Percentiles rank a stretch among this genome's conserved stretches.
Evolutionary conservation across 371 early-diverging fungal genomes (phyloP).

Genomic region (Rhizopus sp.): DNA sequence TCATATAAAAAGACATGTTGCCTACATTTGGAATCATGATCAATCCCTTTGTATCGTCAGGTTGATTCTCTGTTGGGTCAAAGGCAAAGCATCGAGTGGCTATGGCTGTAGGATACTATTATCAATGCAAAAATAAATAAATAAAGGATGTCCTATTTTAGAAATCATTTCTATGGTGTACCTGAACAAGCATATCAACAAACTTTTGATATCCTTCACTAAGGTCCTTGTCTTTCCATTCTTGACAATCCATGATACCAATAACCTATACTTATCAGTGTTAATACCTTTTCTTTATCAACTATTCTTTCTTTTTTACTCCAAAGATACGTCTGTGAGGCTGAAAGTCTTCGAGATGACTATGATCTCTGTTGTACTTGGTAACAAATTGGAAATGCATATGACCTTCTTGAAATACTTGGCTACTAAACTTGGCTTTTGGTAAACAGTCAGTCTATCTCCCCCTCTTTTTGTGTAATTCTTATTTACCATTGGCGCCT

Average conservation of each 20-base stretch:
- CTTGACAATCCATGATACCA: constrained; percentile 83
- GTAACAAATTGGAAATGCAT: constrained; percentile 80
- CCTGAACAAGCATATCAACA: constrained; percentile 65
- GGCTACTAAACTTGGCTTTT: constrained; percentile 30
- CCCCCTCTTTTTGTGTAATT: not conserved
- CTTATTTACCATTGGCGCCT: constrained; percentile 48
- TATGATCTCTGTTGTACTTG: constrained; percentile 63
- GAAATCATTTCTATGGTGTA: constrained; percentile 22
- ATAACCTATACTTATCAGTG: constrained; percentile 51
- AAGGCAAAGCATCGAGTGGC: constrained; percentile 82
- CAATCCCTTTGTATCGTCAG: constrained; percentile 73
- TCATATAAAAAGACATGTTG: constrained; percentile 74
- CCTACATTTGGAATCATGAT: constrained; percentile 85
- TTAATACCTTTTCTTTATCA: not conserved
- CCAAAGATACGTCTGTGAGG: constrained; percentile 78
- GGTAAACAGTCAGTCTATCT: not conserved
- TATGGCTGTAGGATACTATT: constrained; percentile 73
- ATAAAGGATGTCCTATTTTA: not conserved
- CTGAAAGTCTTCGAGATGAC: constrained; percentile 77
- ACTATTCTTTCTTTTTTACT: constrained; percentile 36
- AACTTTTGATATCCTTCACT: constrained; percentile 69
- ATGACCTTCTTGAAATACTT: constrained; percentile 67
- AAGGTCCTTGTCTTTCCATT: constrained; percentile 65
- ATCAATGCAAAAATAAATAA: not conserved
- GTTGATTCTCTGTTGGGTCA: constrained; percentile 75